These are phyloP conservation scores for Candida oleophila DNA, from an alignment of 805 yeast genomes.

Conservation along the genomic window DNA sequence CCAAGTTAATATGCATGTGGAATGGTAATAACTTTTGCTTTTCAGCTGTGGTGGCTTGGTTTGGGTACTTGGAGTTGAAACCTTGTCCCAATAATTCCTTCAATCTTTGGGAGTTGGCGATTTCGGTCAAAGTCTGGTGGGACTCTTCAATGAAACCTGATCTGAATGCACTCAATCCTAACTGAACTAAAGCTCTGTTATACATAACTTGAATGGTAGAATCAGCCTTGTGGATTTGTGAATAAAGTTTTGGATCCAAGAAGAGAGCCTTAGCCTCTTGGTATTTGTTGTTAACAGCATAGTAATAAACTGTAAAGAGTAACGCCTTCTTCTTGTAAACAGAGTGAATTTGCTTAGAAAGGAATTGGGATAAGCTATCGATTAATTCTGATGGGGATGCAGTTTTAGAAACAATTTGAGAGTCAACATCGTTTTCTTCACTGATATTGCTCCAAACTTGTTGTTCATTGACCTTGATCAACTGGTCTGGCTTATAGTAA, in stretches of 20 bases:
- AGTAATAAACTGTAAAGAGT: constrained; percentile 82
- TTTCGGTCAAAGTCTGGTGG: constrained; percentile 83
- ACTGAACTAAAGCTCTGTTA: constrained; percentile 93
- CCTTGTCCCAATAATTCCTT: constrained; percentile 96
- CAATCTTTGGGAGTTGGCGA: constrained; percentile 79
- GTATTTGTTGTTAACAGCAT: constrained; percentile 85
- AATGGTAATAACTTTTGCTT: constrained; percentile 87
- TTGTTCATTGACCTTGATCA: constrained; percentile 67
- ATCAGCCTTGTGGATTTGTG: constrained; percentile 80
- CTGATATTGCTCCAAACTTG: constrained; percentile 66
- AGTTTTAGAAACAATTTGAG: constrained; percentile 29
- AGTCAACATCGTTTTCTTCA: constrained; percentile 23
- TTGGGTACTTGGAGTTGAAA: constrained; percentile 62
- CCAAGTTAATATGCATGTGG: constrained; percentile 97
- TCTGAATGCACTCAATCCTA: constrained; percentile 95
- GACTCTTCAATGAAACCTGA: constrained; percentile 81
- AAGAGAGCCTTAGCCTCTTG: constrained; percentile 84
- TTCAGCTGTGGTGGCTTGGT: constrained; percentile 56
- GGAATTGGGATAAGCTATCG: constrained; percentile 60
- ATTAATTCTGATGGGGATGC: constrained; percentile 50
- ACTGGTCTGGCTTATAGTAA: constrained; percentile 83
- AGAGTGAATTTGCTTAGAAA: constrained; percentile 60
- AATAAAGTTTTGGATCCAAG: constrained; percentile 80
- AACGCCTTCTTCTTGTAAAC: constrained; percentile 79
- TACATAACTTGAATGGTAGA: constrained; percentile 85